Conservation (phyloP, 2,329 filamentous ascomycete species). For the Kalaharituber pfeilii region DNA sequence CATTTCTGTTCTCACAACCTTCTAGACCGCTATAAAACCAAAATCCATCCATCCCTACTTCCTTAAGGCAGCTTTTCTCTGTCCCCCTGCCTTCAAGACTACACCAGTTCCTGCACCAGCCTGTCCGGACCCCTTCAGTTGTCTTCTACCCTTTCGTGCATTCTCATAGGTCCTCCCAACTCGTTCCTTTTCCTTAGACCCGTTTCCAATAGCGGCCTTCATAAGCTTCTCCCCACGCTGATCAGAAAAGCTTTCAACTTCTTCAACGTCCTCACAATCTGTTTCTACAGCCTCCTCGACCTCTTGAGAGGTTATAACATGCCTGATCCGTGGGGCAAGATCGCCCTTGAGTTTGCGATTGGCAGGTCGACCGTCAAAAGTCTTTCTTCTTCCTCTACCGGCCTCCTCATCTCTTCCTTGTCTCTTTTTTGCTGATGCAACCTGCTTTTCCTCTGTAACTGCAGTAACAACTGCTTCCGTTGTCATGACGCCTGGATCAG, state of each 20-base stretch:
- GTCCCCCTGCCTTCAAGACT: not conserved
- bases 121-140: not conserved
- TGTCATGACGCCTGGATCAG: not conserved
- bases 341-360: not conserved
- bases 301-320: not conserved
- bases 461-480: not conserved
- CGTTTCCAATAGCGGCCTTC: not conserved
- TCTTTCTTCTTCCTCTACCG: not conserved
- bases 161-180: not conserved
- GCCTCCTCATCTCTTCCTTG: not conserved
- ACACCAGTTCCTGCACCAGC: not conserved
- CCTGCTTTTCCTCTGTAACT: not conserved
- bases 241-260: conserved; percentile 1
- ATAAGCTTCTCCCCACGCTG: not conserved
- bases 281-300: not conserved
- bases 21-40: not conserved
- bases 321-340: not conserved
- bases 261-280: not conserved
- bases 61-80: not conserved
- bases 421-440: not conserved
- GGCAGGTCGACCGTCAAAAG: not conserved
- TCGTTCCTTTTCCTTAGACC: not conserved
- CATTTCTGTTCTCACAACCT: not conserved
- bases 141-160: not conserved
- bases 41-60: conserved; percentile 1